Base-by-base conservation (phyloP, 163 green algal species). In the Chlamydomonas reinhardtii region DNA sequence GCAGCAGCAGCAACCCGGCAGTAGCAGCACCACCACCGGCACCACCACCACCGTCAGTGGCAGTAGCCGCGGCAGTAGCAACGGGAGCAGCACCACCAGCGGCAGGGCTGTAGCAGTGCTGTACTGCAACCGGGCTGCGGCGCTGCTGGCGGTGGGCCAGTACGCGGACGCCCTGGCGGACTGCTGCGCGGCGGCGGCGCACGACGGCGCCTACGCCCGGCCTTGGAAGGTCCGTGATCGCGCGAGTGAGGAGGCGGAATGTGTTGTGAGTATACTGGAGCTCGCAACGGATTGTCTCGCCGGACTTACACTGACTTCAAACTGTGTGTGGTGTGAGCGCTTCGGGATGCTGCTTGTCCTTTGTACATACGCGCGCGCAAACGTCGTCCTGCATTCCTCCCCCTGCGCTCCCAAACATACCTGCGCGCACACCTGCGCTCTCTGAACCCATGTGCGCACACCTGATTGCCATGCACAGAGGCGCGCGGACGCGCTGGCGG, bases 51-150 rank as follows among this genome's bases (percentile, higher is more conserved):
- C n/a, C n/a, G n/a, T 29, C 59, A 25, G 39, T 20, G 66, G 32
- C 56, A 35, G 12, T 64, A 54, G 43, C 64, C 32, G 62, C 39
- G 39, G 76, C 76, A 37, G 76, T n/a, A 29, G 48, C 73, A 29
- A 25, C 22, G 25, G 76, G 43, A 29, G 76, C 39, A 43, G 43
- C 76, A n/a, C n/a, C n/a, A n/a, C n/a, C n/a, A 43, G 64, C 29
- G 77, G 19, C 20, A 32, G 77, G 32, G 65, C 43, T 32, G 77
- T 69, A 22, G 34, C 34, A 1, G 56, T 96, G n/a, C 83, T 97
- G 80, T 89, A 94, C 82, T 94, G 93, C 89, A 97, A 96, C 84
- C 86, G 93, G 14, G 93, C 94, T 24, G 94, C 94, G 19, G 91
- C 93, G 48, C 64, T 88, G 25, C 90, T 93, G 20, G 92, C 88